A percentile compares a stretch with the other conserved stretches of the same genome.
phyloP scores from a whole-genome alignment of 2,329 filamentous ascomycete species.

The Knoxdaviesia capensis region DNA sequence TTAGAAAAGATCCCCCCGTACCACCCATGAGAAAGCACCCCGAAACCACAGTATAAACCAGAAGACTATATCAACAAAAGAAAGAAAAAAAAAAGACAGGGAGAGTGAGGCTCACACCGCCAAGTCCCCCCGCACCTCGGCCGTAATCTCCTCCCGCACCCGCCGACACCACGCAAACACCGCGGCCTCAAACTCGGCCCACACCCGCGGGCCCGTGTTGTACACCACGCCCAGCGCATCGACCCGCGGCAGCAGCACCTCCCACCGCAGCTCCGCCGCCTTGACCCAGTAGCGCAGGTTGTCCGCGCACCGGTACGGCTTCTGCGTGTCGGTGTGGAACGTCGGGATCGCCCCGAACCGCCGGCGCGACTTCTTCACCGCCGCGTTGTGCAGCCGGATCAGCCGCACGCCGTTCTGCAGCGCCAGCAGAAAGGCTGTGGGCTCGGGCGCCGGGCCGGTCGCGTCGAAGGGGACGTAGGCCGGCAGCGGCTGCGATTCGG shows the following conservation, averaged over 20 bases:
- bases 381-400: slow-evolving; percentile 74
- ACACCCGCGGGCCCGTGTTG: slow-evolving; percentile 45
- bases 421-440: slow-evolving; percentile 52
- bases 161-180: slow-evolving; percentile 66
- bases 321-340: slow-evolving; percentile 81
- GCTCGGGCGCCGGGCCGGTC: slow-evolving; percentile 14
- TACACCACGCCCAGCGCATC: slow-evolving; percentile 79
- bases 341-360: slow-evolving; percentile 77
- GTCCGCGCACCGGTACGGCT: slow-evolving; percentile 84
- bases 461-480: slow-evolving; percentile 35
- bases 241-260: slow-evolving; percentile 52
- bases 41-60: background rate
- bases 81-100: background rate
- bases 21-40: too few species aligned
- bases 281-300: slow-evolving; percentile 95
- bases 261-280: slow-evolving; percentile 85
- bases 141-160: slow-evolving; percentile 65
- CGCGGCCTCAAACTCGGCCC: slow-evolving; percentile 67
- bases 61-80: background rate
- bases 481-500: slow-evolving; percentile 28
- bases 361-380: slow-evolving; percentile 64
- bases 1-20: too few species aligned
- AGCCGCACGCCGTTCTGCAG: slow-evolving; percentile 66
- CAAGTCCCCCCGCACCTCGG: slow-evolving; percentile 27
- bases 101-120: background rate